Conservation (phyloP, 2,329 filamentous ascomycete genomes). For the Ophiognomonia clavigignenti-juglandacearum region DNA sequence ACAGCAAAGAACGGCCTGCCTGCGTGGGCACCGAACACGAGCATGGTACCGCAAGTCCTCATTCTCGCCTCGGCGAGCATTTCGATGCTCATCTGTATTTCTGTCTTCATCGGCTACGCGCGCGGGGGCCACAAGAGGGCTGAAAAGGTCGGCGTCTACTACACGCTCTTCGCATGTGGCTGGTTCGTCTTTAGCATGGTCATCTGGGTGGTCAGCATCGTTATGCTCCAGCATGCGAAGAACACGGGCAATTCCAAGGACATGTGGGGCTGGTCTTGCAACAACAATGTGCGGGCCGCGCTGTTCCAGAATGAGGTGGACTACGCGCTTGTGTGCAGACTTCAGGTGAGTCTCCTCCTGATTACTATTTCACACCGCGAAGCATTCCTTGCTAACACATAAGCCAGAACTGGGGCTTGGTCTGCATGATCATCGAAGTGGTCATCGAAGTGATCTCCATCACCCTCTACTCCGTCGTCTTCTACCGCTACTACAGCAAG, state of each 20-base stretch:
- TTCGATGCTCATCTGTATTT: slow-evolving; percentile 72
- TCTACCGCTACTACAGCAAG: slow-evolving; percentile 98
- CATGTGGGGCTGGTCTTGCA: slow-evolving; percentile 98
- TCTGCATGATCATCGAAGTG: slow-evolving; percentile 96
- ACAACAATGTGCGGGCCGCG: slow-evolving; percentile 74
- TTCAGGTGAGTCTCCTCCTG: slow-evolving; percentile 55
- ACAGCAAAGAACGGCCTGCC: slow-evolving; percentile 75
- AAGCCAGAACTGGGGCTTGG: slow-evolving; percentile 80
- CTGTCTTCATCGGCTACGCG: slow-evolving; percentile 82
- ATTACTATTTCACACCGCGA: neutral
- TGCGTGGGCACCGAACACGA: slow-evolving; percentile 75
- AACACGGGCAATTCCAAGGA: slow-evolving; percentile 73
- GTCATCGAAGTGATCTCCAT: slow-evolving; percentile 90
- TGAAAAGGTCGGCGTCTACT: slow-evolving; percentile 92
- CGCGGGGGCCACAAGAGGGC: slow-evolving; percentile 82
- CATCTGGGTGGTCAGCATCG: slow-evolving; percentile 87
- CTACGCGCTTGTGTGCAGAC: slow-evolving; percentile 85
- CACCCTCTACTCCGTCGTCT: slow-evolving; percentile 86
- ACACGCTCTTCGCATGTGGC: slow-evolving; percentile 86
- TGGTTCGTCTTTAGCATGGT: slow-evolving; percentile 92
- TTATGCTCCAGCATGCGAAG: slow-evolving; percentile 74
- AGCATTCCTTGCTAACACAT: slow-evolving; percentile 21
- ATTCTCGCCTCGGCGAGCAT: slow-evolving; percentile 75
- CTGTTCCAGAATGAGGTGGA: slow-evolving; percentile 77
- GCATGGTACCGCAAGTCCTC: slow-evolving; percentile 84